These are phyloP conservation scores for Penicillium sp. DNA, from an alignment of 2,329 filamentous ascomycete genomes.

Conservation along the genomic window DNA sequence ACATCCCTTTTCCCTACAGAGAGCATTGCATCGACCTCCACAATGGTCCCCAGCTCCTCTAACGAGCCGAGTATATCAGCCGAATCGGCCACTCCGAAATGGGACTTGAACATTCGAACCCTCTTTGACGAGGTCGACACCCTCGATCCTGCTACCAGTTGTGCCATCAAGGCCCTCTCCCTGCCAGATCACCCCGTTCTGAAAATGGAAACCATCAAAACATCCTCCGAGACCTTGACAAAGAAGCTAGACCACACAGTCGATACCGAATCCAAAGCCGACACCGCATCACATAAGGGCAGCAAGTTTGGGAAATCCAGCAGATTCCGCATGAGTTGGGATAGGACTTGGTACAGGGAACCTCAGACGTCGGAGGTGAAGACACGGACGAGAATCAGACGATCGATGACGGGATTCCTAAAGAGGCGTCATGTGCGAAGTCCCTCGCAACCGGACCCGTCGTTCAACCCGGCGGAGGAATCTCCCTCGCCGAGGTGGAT, in stretches of 20 bases:
- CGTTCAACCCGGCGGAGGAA: conserved; percentile 5
- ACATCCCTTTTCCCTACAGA: conserved; percentile 8
- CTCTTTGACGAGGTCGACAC: conserved; percentile 14
- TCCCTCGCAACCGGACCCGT: conserved; percentile 9
- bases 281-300: background rate
- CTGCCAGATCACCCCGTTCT: conserved; percentile 16
- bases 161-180: conserved; percentile 2
- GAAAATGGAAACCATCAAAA: conserved; percentile 14
- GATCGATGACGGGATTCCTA: conserved; percentile 12
- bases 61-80: conserved; percentile 7
- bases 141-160: conserved; percentile 4
- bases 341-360: background rate
- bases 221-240: conserved; percentile 6
- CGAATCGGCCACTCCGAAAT: conserved; percentile 8
- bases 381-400: conserved; percentile 5
- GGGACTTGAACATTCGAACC: conserved; percentile 9
- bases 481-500: conserved; percentile 8
- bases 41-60: conserved; percentile 10
- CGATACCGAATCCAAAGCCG: conserved; percentile 2
- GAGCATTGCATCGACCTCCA: conserved; percentile 13
- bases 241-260: conserved; percentile 12
- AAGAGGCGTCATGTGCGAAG: conserved; percentile 11
- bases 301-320: background rate
- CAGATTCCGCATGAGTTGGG: background rate
- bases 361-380: background rate